These are phyloP conservation scores for Nectriaceae sp. DNA, from an alignment of 2,329 filamentous ascomycete genomes.

Conservation along the genomic window DNA sequence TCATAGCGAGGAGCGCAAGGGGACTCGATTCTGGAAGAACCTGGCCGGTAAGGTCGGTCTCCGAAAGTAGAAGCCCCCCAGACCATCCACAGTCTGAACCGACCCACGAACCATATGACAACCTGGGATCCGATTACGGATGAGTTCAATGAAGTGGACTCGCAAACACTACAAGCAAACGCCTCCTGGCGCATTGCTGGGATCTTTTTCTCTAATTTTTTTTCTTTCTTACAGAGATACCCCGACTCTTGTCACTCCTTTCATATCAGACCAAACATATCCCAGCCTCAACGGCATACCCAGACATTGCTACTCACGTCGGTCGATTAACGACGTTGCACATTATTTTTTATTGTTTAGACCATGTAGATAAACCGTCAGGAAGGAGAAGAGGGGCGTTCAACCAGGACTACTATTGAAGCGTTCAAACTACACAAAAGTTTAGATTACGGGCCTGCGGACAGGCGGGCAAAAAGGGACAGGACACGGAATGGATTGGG, in stretches of 20 bases:
- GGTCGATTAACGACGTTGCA: conserved; percentile 8
- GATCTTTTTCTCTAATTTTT: conserved; percentile 13
- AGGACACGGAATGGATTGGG: conserved; percentile 17
- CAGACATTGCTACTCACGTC: conserved; percentile 7
- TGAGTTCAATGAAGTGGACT: not conserved
- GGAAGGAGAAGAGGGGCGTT: conserved; percentile 20
- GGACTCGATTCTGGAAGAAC: conserved; percentile 50
- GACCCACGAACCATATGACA: conserved; percentile 18
- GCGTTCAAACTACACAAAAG: conserved; percentile 24
- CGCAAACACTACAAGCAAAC: conserved; percentile 13
- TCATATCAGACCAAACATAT: conserved; percentile 8
- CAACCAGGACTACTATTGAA: conserved; percentile 16
- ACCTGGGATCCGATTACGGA: conserved; percentile 17
- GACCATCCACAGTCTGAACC: too few species aligned
- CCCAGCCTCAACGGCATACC: conserved; percentile 26
- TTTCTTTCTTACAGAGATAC: conserved; percentile 25
- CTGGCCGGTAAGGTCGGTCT: conserved; percentile 48
- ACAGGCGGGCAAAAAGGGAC: conserved; percentile 11
- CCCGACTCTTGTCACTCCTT: conserved; percentile 32
- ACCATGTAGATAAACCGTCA: conserved; percentile 22
- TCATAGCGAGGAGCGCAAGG: conserved; percentile 46
- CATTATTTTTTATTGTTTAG: conserved; percentile 27
- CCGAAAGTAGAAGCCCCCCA: conserved; percentile 22
- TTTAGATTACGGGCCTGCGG: conserved; percentile 17
- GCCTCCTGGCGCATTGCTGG: too few species aligned